phyloP scores from a whole-genome alignment of 73 alveolate species.

The Urostyla sp. region DNA sequence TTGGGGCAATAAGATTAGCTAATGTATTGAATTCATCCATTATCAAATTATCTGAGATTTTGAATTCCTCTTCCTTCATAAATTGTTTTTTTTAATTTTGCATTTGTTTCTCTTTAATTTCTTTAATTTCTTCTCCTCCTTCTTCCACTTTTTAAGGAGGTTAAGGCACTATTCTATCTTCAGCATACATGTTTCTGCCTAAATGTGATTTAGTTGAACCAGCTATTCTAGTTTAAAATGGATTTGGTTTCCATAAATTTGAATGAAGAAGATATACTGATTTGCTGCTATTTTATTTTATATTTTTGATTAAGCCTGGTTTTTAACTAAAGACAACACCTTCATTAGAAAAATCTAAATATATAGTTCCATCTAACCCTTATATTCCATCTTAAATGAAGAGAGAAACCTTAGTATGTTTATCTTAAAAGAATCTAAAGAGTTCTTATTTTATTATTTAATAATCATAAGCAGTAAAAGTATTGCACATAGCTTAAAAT shows the following conservation, averaged over 20 bases:
- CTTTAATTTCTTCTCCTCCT: constrained; percentile 26
- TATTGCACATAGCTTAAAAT: constrained; percentile 68
- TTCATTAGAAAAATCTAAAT: constrained; percentile 58
- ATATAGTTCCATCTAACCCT: constrained; percentile 73
- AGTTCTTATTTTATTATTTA: constrained; percentile 77
- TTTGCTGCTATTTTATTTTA: neutral
- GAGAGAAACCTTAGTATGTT: constrained; percentile 92
- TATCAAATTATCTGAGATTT: constrained; percentile 7
- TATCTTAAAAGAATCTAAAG: constrained; percentile 89
- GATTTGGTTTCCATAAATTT: constrained; percentile 45
- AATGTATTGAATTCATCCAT: constrained; percentile 50
- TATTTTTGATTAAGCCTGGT: constrained; percentile 67
- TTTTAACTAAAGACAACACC: constrained; percentile 62
- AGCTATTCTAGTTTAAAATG: constrained; percentile 32
- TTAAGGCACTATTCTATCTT: constrained; percentile 61
- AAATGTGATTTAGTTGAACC: constrained; percentile 55
- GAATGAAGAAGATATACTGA: constrained; percentile 39
- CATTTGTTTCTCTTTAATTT: constrained; percentile 8
- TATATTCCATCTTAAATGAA: constrained; percentile 90
- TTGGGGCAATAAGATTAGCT: constrained; percentile 33
- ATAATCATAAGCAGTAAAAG: constrained; percentile 81
- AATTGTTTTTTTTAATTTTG: constrained; percentile 8
- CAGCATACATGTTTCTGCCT: constrained; percentile 72
- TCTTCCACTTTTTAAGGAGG: constrained; percentile 35
- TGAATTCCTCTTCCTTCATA: constrained; percentile 1